Base-by-base conservation (phyloP, 1,139 yeast species). In the Candida sp. region DNA sequence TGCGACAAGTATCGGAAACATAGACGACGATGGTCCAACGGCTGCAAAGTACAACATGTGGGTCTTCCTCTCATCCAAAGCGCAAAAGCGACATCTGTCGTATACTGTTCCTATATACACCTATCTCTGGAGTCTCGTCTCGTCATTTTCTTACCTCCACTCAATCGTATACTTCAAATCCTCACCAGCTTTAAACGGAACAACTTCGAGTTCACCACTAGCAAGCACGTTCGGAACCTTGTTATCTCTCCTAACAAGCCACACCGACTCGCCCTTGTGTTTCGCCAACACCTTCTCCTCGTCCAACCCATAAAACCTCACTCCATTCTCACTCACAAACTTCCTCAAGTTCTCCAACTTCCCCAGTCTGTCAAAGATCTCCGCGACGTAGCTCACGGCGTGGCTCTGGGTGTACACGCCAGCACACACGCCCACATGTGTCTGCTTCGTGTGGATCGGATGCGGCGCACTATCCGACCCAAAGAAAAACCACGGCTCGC, bases 381-480 rank as follows among this genome's bases (percentile, higher is more conserved):
- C 88, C 4, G 98, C 98, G 33, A 94, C 77, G 60, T 94, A 94
- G 22, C 92, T 80, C 33, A 94, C 72, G 3, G 89, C 97, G 62
- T 84, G 84, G 26, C 92, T 83, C 67, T 94, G 99, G 3, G 98
- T 90, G 71, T 83, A 94, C 12, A 94, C 97, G 60, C 99, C 99
- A 12, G 99, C 99, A 63, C 98, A 93, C 11, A 94, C 98, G 25
- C 94, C 96, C 37, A 78, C 74, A 59, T 86, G 93, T 56, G 82
- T 86, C 41, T 90, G 79, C 70, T 94, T 94, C 53, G 85, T 84
- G 57, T 83, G 82, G 32, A 90, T 66, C 11, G 97, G 96, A 68
- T 94, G 99, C 35, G 99, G 99, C 22, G 99, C 99, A 28, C 97
- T 90, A 68, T 94, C 99, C 2, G 97, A 90, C 4, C 99, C 99